These are phyloP conservation scores for Funneliformis caledonium DNA, from an alignment of 371 early-diverging fungal genomes.

Conservation along the genomic window DNA sequence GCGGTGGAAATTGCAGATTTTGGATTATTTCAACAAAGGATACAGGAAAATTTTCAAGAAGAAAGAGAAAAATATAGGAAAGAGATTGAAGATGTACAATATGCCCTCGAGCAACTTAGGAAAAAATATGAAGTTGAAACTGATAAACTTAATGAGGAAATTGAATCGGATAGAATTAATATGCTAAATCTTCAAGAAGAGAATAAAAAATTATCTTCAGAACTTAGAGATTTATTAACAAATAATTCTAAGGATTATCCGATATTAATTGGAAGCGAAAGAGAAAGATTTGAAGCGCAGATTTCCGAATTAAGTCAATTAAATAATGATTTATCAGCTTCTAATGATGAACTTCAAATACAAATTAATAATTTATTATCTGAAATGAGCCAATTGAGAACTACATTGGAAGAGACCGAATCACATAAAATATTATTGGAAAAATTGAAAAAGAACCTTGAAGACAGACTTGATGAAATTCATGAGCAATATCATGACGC, in stretches of 20 bases:
- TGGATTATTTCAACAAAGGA: conserved; percentile 62
- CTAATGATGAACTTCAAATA: conserved; percentile 58
- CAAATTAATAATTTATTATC: conserved; percentile 53
- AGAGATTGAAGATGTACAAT: conserved; percentile 75
- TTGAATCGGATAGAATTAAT: conserved; percentile 73
- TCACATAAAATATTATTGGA: conserved; percentile 61
- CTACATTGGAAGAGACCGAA: conserved; percentile 68
- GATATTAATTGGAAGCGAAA: conserved; percentile 67
- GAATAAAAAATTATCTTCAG: conserved; percentile 59
- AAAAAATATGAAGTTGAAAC: conserved; percentile 80
- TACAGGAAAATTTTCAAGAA: conserved; percentile 74
- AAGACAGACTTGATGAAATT: conserved; percentile 74
- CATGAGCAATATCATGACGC: conserved; percentile 69
- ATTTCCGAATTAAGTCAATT: conserved; percentile 61
- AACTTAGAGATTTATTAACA: conserved; percentile 56
- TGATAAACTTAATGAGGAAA: conserved; percentile 70
- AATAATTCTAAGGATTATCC: conserved; percentile 42
- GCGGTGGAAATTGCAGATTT: conserved; percentile 65
- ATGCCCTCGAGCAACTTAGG: conserved; percentile 61
- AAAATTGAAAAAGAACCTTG: conserved; percentile 69
- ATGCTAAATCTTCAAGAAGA: conserved; percentile 67
- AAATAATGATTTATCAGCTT: conserved; percentile 53
- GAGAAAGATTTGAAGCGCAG: conserved; percentile 63
- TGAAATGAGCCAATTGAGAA: conserved; percentile 60
- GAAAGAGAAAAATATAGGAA: conserved; percentile 68